A percentile compares a stretch with the other conserved stretches of the same genome.
phyloP scores from a whole-genome alignment of 1,284 basidiomycete species.

The Jaminaea rosea region DNA sequence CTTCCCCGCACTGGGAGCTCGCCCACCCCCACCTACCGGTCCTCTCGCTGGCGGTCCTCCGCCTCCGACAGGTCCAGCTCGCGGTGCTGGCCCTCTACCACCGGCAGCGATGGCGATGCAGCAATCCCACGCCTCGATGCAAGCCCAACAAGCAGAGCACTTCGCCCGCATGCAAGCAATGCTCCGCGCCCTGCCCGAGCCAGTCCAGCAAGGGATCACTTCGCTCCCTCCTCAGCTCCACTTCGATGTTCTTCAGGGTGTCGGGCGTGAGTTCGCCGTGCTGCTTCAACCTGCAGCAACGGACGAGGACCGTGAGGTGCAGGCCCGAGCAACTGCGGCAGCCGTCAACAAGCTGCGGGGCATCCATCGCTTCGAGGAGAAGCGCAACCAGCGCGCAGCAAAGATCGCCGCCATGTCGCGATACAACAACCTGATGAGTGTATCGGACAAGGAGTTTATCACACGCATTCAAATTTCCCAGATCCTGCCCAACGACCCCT shows the following conservation, averaged over 20 bases:
- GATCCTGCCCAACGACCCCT: conserved; percentile 76
- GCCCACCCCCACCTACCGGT: conserved; percentile 1
- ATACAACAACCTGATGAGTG: conserved; percentile 96
- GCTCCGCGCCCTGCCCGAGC: conserved; percentile 34
- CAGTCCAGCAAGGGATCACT: conserved; percentile 35
- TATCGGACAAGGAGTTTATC: conserved; percentile 99
- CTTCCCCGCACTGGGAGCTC: conserved; percentile 12
- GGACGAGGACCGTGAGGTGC: conserved; percentile 9
- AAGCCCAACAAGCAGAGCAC: conserved; percentile 24
- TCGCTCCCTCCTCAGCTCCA: conserved; percentile 41
- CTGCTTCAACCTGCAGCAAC: conserved; percentile 25
- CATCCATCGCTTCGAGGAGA: conserved; percentile 25
- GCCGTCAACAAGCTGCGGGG: conserved; percentile 19
- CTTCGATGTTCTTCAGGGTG: conserved; percentile 37
- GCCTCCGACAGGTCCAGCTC: neutral
- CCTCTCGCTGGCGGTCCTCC: neutral
- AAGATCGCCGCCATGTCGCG: conserved; percentile 59
- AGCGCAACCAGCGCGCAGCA: conserved; percentile 26
- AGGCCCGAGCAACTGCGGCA: conserved; percentile 8
- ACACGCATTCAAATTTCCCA: conserved; percentile 98
- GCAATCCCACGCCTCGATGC: neutral
- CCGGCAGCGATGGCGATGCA: conserved; percentile 15
- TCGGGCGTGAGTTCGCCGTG: conserved; percentile 32
- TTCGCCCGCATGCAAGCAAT: conserved; percentile 38
- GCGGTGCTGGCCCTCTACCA: too few relatives aligned